These are phyloP conservation scores for Discostella stelligeroides DNA, from an alignment of 108 stramenopile genomes.

Conservation along the genomic window DNA sequence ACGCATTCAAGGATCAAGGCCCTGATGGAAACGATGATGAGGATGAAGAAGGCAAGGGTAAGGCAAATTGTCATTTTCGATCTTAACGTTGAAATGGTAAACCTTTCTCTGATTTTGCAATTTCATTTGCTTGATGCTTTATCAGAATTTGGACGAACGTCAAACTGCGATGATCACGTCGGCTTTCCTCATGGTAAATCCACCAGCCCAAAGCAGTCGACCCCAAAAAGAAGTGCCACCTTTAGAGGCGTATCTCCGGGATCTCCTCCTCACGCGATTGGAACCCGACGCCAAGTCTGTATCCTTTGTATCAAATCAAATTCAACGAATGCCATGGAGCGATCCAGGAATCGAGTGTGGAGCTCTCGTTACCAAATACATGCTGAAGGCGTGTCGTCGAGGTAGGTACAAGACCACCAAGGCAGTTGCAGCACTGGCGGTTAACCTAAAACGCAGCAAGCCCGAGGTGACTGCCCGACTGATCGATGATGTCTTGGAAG, in stretches of 20 bases:
- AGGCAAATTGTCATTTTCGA: conserved; percentile 11
- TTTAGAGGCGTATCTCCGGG: conserved; percentile 82
- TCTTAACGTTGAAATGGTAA: background rate
- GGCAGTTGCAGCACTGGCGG: conserved; percentile 79
- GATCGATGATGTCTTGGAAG: conserved; percentile 88
- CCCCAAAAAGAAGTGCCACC: conserved; percentile 75
- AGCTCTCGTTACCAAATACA: conserved; percentile 67
- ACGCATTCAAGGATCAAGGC: conserved; percentile 67
- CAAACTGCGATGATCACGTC: conserved; percentile 79
- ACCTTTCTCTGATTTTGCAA: background rate
- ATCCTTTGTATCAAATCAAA: conserved; percentile 82
- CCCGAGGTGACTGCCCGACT: conserved; percentile 79
- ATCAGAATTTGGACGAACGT: conserved; percentile 85
- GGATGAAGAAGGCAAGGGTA: conserved; percentile 86
- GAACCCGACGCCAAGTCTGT: conserved; percentile 62
- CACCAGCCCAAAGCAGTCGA: conserved; percentile 58
- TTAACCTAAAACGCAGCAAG: conserved; percentile 68
- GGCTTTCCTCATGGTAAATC: conserved; percentile 83
- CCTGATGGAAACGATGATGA: conserved; percentile 88
- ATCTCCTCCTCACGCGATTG: conserved; percentile 74
- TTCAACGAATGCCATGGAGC: conserved; percentile 90
- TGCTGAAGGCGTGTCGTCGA: conserved; percentile 88
- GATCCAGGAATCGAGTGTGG: conserved; percentile 79
- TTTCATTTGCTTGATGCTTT: conserved; percentile 1
- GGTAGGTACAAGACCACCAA: conserved; percentile 83